A percentile compares a stretch with the other conserved stretches of the same genome.
phyloP scores from a whole-genome alignment of 352 stramenopile species.

The Elongisporangium prolatum region DNA sequence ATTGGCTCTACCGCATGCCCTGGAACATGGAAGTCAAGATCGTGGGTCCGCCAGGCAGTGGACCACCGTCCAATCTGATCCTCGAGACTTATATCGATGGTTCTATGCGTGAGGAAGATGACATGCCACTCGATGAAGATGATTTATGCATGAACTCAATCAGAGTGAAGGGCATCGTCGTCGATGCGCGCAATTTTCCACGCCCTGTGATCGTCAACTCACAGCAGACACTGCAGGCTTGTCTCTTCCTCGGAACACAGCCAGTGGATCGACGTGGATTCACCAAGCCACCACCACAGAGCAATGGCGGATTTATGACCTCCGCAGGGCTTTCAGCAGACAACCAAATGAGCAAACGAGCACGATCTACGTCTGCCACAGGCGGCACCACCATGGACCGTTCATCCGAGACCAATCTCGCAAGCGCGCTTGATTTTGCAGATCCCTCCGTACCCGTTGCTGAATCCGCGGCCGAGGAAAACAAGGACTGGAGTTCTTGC shows the following conservation, averaged over 20 bases:
- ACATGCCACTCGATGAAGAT: constrained; percentile 59
- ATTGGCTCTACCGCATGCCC: constrained; percentile 88
- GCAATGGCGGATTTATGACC: constrained; percentile 82
- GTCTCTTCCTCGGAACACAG: constrained; percentile 81
- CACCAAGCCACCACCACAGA: constrained; percentile 82
- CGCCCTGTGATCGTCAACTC: constrained; percentile 85
- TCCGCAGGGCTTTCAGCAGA: constrained; percentile 43
- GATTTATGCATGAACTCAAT: constrained; percentile 86
- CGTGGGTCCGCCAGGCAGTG: constrained; percentile 76
- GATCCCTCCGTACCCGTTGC: constrained; percentile 52
- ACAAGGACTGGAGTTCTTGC: constrained; percentile 88
- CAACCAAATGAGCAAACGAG: constrained; percentile 53
- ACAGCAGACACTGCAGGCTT: constrained; percentile 83
- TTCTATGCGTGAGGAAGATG: constrained; percentile 68
- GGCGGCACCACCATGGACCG: constrained; percentile 45
- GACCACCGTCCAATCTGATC: constrained; percentile 79
- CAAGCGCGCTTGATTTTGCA: constrained; percentile 39
- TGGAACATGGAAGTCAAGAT: constrained; percentile 93
- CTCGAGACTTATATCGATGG: constrained; percentile 88
- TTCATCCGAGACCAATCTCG: constrained; percentile 57
- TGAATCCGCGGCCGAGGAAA: constrained; percentile 71
- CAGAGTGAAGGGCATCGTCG: constrained; percentile 82
- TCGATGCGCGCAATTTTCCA: constrained; percentile 83
- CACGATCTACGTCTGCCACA: constrained; percentile 49
- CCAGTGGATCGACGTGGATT: constrained; percentile 81